Conservation (phyloP, 768 basidiomycete species). For the Pisolithus sp. region DNA sequence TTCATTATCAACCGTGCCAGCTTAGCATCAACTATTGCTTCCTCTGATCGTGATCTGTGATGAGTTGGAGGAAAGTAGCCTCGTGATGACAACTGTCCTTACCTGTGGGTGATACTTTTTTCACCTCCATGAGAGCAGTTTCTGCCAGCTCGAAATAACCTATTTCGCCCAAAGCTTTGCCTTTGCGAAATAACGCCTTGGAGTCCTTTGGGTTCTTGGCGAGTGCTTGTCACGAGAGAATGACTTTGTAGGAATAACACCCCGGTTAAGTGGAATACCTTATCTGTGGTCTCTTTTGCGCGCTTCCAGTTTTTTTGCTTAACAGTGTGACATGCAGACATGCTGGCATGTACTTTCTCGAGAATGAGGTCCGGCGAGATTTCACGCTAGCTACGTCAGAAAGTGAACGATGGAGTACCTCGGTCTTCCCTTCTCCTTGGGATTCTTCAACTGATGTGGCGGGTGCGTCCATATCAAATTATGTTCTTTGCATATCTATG, state of each 20-base stretch:
- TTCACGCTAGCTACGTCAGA: not conserved
- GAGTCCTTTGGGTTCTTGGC: constrained; percentile 68
- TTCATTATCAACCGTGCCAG: constrained; percentile 59
- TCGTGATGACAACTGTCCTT: constrained; percentile 2
- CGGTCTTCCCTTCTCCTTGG: constrained; percentile 51
- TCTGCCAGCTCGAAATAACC: constrained; percentile 74
- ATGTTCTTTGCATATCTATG: constrained; percentile 50
- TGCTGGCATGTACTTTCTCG: constrained; percentile 80
- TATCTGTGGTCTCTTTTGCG: constrained; percentile 73
- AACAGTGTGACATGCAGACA: constrained; percentile 76
- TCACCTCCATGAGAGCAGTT: constrained; percentile 56
- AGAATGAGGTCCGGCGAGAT: constrained; percentile 47
- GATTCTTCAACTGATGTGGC: constrained; percentile 4
- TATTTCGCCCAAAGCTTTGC: constrained; percentile 68
- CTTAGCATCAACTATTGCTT: constrained; percentile 55
- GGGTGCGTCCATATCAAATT: constrained; percentile 33
- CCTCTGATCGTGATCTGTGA: constrained; percentile 34
- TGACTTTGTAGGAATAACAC: not conserved
- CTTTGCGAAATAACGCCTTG: constrained; percentile 79
- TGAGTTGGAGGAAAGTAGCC: not conserved
- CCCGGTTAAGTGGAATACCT: constrained; percentile 34
- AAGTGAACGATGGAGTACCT: constrained; percentile 35
- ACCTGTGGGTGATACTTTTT: constrained; percentile 60
- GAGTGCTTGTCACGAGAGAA: constrained; percentile 35
- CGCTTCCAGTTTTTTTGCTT: constrained; percentile 80